Evolutionary conservation across 164 flowering plant genomes (phyloP).

Genomic region (Berberis thunbergii): DNA sequence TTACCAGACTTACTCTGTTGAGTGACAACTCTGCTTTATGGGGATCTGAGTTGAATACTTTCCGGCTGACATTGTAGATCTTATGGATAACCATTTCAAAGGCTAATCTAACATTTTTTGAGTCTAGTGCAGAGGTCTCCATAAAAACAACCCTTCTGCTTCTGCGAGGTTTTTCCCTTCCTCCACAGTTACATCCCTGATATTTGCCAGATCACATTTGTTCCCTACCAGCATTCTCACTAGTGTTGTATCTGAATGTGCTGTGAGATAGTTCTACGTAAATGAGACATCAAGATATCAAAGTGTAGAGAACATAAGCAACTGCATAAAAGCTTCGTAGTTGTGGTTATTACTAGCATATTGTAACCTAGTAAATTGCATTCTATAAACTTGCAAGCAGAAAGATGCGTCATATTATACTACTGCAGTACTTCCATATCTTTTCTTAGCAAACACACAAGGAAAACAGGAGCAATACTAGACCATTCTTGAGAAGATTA

Average conservation of each 20-base stretch:
- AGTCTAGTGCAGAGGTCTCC: slow-evolving; percentile 40
- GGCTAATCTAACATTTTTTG: slow-evolving; percentile 33
- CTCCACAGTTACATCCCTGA: slow-evolving; percentile 35
- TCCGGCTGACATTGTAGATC: slow-evolving; percentile 38
- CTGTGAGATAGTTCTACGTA: slow-evolving; percentile 22
- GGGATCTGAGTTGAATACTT: slow-evolving; percentile 36
- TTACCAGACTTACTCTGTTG: slow-evolving; percentile 35
- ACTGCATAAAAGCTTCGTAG: too few species aligned
- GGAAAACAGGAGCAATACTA: too few species aligned
- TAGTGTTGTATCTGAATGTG: slow-evolving; percentile 45
- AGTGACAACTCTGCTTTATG: slow-evolving; percentile 32
- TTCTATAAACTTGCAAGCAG: too few species aligned
- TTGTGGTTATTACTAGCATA: too few species aligned
- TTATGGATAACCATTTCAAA: slow-evolving; percentile 36
- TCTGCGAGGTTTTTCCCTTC: slow-evolving; percentile 44
- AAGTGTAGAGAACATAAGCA: neutral
- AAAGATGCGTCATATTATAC: too few species aligned
- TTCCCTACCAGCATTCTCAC: slow-evolving; percentile 39
- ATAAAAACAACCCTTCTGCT: slow-evolving; percentile 36
- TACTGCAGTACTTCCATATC: too few species aligned
- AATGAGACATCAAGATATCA: neutral
- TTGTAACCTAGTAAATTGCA: too few species aligned
- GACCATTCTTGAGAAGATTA: too few species aligned
- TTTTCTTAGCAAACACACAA: too few species aligned
- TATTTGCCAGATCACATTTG: slow-evolving; percentile 31